Base-by-base conservation (phyloP, 352 stramenopile species). In the Blastocystis sp. region DNA sequence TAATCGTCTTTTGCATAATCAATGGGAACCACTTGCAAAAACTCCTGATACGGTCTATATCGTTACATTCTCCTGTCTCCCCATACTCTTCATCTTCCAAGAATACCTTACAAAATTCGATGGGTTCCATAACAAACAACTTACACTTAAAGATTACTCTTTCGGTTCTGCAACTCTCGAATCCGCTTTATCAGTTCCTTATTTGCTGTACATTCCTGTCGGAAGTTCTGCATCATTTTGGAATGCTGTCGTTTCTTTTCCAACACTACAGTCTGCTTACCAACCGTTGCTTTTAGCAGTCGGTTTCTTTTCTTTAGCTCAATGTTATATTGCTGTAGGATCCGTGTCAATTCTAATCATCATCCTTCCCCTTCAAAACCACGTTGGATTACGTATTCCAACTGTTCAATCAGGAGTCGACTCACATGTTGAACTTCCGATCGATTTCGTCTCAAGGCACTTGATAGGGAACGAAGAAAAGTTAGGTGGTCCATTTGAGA, bases 91-190 rank as follows among this genome's bases (percentile, higher is more conserved):
- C 3, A 35, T 83, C 71, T 27, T 83, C 42, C 1, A 83, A n/a
- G 1, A 83, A 42, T 4, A 83, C 71, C 12, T 83, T 83, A 21
- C 42, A 37, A 63, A 83, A 83, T 43, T 66, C 49, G 46, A 83
- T 63, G 0, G 71, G 71, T 52, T 83, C 71, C 71, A 83, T 83
- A 52, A 77, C 46, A 83, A 65, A 83, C 27, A 83, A 66, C 21
- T 12, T 32, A 65, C 14, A 46, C 19, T 52, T 9, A 51, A 66
- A 83, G 51, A 49, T 65, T n/a, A 32, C 49, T 66, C 24, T 56
- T 61, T n/a, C 49, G 71, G 46, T 54, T 42, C 46, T 83, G 71
- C 11, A 83, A 35, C 51, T 83, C 71, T 16, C 71, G 49, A n/a
- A 83, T n/a, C 21, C 71, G 43, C 49, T 83, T 83, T 49, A 52